Evolutionary conservation across 1,284 basidiomycete species (phyloP).

Genomic region (Fomitopsis pinicola): DNA sequence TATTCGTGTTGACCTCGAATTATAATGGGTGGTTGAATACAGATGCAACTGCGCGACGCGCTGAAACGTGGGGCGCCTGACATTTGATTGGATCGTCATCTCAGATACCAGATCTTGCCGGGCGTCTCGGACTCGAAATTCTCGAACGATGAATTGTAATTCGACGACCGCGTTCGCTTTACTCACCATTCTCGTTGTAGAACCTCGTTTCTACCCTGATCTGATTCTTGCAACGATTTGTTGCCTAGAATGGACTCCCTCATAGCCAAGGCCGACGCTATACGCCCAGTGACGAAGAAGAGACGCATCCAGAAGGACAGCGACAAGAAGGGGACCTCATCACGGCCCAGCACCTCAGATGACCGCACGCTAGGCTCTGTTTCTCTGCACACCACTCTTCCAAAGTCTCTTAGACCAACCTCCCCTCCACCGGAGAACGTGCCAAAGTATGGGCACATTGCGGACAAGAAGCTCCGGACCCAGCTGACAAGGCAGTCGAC

Average conservation of each 20-base stretch:
- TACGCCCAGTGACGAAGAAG: conserved; percentile 45
- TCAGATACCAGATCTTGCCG: background rate
- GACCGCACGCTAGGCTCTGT: conserved; percentile 61
- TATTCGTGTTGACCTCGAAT: too few species aligned
- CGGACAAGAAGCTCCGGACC: conserved; percentile 72
- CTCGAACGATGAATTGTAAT: background rate
- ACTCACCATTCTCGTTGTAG: background rate
- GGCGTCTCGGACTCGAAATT: background rate
- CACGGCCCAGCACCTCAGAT: conserved; percentile 20
- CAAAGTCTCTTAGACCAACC: conserved; percentile 53
- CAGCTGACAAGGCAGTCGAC: conserved; percentile 60
- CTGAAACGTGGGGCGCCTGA: too few species aligned
- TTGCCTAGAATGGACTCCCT: conserved; percentile 57
- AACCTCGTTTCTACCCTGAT: background rate
- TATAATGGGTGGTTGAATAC: background rate
- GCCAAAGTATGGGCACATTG: conserved; percentile 56
- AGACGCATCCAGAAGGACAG: conserved; percentile 35
- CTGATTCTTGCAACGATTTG: background rate
- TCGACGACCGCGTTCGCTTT: background rate
- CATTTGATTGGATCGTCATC: background rate
- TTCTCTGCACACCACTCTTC: conserved; percentile 47
- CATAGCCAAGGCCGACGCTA: conserved; percentile 64
- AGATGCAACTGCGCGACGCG: background rate
- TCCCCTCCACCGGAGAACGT: conserved; percentile 38
- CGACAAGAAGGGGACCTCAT: conserved; percentile 13